Conservation (phyloP, 2,329 filamentous ascomycete genomes). For the Microdochium bolleyi region DNA sequence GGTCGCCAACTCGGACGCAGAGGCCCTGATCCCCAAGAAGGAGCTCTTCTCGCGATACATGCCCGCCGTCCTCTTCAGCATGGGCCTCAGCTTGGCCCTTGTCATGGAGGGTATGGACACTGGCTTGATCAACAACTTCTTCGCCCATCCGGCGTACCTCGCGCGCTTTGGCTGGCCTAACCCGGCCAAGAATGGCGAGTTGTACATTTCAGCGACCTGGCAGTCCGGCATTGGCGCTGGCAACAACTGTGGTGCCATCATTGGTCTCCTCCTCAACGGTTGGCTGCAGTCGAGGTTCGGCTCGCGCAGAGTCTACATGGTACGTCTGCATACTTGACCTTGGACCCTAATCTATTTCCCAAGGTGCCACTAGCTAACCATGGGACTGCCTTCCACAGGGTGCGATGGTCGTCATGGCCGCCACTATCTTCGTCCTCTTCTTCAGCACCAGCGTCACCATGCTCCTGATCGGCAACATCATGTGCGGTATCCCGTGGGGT, state of each 20-base stretch:
- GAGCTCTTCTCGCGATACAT: slow-evolving; percentile 21
- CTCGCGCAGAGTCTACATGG: slow-evolving; percentile 27
- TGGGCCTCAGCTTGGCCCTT: slow-evolving; percentile 19
- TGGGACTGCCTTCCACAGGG: not conserved
- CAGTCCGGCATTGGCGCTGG: slow-evolving; percentile 32
- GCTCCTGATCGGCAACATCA: slow-evolving; percentile 22
- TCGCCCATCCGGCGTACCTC: slow-evolving; percentile 19
- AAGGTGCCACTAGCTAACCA: not conserved
- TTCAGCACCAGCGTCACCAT: slow-evolving; percentile 22
- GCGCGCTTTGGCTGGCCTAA: slow-evolving; percentile 24
- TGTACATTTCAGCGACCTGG: slow-evolving; percentile 34
- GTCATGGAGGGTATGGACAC: slow-evolving; percentile 27
- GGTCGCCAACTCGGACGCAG: slow-evolving; percentile 18
- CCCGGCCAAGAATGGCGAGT: slow-evolving; percentile 19
- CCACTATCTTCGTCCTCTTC: slow-evolving; percentile 28
- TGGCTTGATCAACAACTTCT: slow-evolving; percentile 29
- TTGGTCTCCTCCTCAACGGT: slow-evolving; percentile 33
- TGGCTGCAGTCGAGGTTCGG: slow-evolving; percentile 26
- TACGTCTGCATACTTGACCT: not conserved
- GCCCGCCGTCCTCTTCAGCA: slow-evolving; percentile 18
- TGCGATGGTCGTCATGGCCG: slow-evolving; percentile 21
- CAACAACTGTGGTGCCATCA: slow-evolving; percentile 29
- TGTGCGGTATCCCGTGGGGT: slow-evolving; percentile 26
- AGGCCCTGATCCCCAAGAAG: slow-evolving; percentile 17
- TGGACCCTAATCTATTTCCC: too few species aligned